Conservation (phyloP, 1,284 basidiomycete genomes). For the Irpex sp. region DNA sequence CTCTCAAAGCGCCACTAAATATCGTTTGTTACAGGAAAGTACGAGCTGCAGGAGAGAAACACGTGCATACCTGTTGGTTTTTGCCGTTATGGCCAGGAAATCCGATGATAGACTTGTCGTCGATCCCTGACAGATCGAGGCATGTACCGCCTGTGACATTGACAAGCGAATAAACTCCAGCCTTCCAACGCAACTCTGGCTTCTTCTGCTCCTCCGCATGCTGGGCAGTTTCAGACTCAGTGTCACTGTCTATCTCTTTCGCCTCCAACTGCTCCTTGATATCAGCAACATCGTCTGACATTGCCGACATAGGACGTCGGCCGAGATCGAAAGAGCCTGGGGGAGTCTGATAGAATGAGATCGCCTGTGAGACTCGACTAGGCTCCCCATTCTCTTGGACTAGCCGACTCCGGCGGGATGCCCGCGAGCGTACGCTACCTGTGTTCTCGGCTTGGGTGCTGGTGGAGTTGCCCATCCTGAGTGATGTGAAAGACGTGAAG, state of each 20-base stretch:
- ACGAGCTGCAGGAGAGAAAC: conserved; percentile 7
- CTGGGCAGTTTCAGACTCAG: conserved; percentile 10
- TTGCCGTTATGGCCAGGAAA: conserved; percentile 37
- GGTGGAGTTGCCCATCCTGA: neutral
- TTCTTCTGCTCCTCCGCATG: conserved; percentile 5
- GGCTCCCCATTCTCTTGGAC: neutral
- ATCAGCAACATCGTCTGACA: neutral
- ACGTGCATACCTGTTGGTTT: conserved; percentile 43
- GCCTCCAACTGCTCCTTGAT: conserved; percentile 5
- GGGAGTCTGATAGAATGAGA: conserved; percentile 11
- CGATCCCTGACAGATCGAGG: conserved; percentile 50
- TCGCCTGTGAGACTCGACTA: conserved; percentile 4
- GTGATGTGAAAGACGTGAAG: neutral
- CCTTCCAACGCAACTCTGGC: conserved; percentile 15
- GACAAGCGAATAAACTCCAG: conserved; percentile 38
- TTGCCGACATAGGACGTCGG: neutral
- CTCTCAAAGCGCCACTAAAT: conserved; percentile 45
- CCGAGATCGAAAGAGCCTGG: conserved; percentile 8
- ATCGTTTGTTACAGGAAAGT: neutral
- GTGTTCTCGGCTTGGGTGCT: neutral
- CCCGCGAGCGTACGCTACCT: neutral
- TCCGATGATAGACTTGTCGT: conserved; percentile 48
- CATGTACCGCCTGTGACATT: conserved; percentile 48
- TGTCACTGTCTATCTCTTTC: conserved; percentile 7
- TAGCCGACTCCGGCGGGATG: neutral